phyloP scores from a whole-genome alignment of 345 rosid species.

The Ricinus communis region DNA sequence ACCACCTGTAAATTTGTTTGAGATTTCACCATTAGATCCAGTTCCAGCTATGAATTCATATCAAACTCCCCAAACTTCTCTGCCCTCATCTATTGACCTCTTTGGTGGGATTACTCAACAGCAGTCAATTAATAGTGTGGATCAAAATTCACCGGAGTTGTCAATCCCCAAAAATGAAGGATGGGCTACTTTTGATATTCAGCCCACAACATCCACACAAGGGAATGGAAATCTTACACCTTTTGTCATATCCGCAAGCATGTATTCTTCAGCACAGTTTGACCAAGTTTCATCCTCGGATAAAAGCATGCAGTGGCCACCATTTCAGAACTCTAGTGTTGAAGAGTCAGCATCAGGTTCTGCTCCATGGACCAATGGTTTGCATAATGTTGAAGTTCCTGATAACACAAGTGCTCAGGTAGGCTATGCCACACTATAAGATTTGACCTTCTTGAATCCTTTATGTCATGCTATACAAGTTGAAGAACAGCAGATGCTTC shows the following conservation, averaged over 20 bases:
- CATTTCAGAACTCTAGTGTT: conserved; percentile 39
- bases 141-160: conserved; percentile 32
- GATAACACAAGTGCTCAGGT: conserved; percentile 45
- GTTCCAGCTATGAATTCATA: conserved; percentile 34
- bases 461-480: background rate
- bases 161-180: conserved; percentile 59
- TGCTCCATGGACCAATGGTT: conserved; percentile 53
- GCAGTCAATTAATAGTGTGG: conserved; percentile 34
- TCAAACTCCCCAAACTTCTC: conserved; percentile 48
- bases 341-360: conserved; percentile 38
- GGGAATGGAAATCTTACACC: conserved; percentile 30
- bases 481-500: background rate
- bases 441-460: background rate
- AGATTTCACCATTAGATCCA: conserved; percentile 28
- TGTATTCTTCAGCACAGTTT: conserved; percentile 35
- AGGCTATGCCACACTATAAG: conserved; percentile 16
- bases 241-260: conserved; percentile 28
- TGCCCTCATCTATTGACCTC: conserved; percentile 45
- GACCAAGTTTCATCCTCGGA: conserved; percentile 43
- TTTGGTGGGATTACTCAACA: conserved; percentile 48
- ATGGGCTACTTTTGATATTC: conserved; percentile 91
- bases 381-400: conserved; percentile 34
- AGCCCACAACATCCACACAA: conserved; percentile 36
- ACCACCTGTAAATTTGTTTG: conserved; percentile 40
- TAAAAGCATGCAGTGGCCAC: conserved; percentile 52